Evolutionary conservation across 345 rosid genomes (phyloP).

Genomic region (Arabidopsis suecica): DNA sequence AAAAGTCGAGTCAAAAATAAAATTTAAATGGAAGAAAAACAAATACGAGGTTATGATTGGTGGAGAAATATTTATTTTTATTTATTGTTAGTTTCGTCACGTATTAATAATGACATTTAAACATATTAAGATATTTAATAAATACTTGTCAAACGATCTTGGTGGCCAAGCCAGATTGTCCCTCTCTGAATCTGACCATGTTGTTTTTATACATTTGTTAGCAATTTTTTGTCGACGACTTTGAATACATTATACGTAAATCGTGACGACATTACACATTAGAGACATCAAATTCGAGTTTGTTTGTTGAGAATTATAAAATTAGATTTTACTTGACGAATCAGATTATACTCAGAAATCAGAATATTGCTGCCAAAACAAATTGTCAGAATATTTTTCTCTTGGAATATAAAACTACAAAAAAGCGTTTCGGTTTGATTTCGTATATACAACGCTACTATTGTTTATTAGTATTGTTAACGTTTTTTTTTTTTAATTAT

Average conservation of each 20-base stretch:
- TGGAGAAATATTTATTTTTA: neutral
- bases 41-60: slow-evolving; percentile 31
- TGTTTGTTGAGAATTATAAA: neutral
- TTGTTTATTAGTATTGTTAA: neutral
- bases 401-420: neutral
- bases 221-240: neutral
- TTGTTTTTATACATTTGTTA: neutral
- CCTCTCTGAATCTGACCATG: neutral
- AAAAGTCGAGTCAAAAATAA: neutral
- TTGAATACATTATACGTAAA: neutral
- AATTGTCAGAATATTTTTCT: neutral
- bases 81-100: neutral
- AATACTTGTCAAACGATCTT: slow-evolving; percentile 23
- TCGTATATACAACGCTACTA: neutral
- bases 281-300: neutral
- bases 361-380: neutral
- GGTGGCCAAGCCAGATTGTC: slow-evolving; percentile 32
- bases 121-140: no score
- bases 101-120: slow-evolving; percentile 27
- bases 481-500: no score
- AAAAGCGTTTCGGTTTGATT: neutral
- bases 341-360: neutral
- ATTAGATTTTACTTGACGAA: slow-evolving; percentile 3
- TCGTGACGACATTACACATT: neutral
- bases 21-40: neutral